Percentiles rank a stretch among this genome's conserved stretches.
Evolutionary conservation across 1,139 yeast genomes (phyloP).

Genomic region (Taphrina populina): DNA sequence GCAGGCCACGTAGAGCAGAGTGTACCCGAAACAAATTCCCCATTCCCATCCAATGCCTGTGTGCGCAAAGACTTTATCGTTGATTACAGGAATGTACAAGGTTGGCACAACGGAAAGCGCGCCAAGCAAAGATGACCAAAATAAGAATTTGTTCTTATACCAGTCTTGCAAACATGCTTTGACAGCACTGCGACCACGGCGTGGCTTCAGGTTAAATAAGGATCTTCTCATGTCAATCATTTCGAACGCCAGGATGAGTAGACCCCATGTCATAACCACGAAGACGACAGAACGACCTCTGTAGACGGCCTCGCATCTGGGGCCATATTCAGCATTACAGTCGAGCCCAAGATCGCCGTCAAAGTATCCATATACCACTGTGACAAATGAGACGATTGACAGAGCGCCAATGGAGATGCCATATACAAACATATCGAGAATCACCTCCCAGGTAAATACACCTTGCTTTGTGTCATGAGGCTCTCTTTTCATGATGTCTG

Average conservation of each 20-base stretch:
- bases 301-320: constrained; percentile 64
- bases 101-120: constrained; percentile 75
- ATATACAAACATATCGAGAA: constrained; percentile 70
- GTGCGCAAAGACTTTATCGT: constrained; percentile 73
- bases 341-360: constrained; percentile 62
- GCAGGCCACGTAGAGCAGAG: constrained; percentile 44
- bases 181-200: constrained; percentile 12
- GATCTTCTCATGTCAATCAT: constrained; percentile 67
- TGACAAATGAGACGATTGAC: constrained; percentile 67
- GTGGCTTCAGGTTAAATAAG: constrained; percentile 41
- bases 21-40: constrained; percentile 71
- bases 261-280: constrained; percentile 88
- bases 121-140: constrained; percentile 80
- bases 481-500: constrained; percentile 64
- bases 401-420: constrained; percentile 73
- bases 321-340: constrained; percentile 58
- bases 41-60: constrained; percentile 75
- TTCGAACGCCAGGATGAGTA: constrained; percentile 85
- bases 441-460: constrained; percentile 68
- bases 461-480: constrained; percentile 60
- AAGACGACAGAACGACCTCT: constrained; percentile 79
- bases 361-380: constrained; percentile 64
- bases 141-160: constrained; percentile 63
- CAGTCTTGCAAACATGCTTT: constrained; percentile 12
- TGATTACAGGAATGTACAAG: constrained; percentile 83